Conservation (phyloP, 352 stramenopile genomes). For the Pythium aphanidermatum region DNA sequence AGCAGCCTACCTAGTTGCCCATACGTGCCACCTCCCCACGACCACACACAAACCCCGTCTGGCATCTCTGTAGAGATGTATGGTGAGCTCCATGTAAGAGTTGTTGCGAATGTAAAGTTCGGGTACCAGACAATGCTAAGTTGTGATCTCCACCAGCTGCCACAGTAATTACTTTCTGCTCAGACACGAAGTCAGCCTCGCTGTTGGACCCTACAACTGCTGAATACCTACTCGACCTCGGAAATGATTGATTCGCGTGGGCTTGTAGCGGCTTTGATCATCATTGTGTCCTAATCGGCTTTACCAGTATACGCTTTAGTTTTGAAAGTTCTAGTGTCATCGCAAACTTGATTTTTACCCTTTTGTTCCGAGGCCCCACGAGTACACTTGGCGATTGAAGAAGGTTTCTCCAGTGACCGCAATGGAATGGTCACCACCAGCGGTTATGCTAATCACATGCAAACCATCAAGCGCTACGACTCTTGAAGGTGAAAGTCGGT, state of each 20-base stretch:
- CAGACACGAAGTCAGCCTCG: neutral
- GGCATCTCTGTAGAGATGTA: conserved; percentile 48
- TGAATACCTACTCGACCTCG: conserved; percentile 47
- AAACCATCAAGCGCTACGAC: conserved; percentile 45
- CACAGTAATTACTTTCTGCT: conserved; percentile 66
- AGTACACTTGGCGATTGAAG: conserved; percentile 75
- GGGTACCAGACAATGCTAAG: conserved; percentile 54
- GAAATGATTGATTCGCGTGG: conserved; percentile 67
- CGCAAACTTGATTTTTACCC: too few relatives aligned
- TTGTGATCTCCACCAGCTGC: conserved; percentile 55
- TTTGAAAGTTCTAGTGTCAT: too few relatives aligned
- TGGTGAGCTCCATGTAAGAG: too few relatives aligned
- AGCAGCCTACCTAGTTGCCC: conserved; percentile 53
- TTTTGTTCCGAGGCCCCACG: conserved; percentile 58
- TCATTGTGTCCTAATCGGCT: conserved; percentile 71
- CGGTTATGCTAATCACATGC: conserved; percentile 47
- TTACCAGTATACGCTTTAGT: too few relatives aligned
- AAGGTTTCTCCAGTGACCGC: conserved; percentile 53
- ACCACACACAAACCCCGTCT: conserved; percentile 59
- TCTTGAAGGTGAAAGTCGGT: conserved; percentile 28
- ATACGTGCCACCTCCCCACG: conserved; percentile 55
- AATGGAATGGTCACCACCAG: conserved; percentile 66
- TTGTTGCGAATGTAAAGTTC: neutral
- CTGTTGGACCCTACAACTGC: too few relatives aligned
- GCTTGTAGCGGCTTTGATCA: conserved; percentile 38